Evolutionary conservation across 2,329 filamentous ascomycete genomes (phyloP), one percentile per base, ranked within the genome.

Genomic region (Kalaharituber pfeilii): DNA sequence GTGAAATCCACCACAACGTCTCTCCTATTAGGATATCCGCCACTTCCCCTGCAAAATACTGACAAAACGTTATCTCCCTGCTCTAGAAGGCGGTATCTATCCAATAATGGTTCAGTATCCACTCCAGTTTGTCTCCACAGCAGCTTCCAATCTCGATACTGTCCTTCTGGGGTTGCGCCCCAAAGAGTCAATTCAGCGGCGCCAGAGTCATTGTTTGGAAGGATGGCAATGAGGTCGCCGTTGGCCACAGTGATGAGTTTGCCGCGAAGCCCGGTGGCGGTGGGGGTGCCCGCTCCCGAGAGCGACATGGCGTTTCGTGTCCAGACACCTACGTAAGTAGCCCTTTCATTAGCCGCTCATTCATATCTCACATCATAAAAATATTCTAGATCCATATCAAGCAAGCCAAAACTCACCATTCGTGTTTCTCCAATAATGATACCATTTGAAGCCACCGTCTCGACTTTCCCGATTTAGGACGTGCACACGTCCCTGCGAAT

Each of bases 401-500:
- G 24, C 30, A 13, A 28, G 7, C 24, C n/a, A 28, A 22, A 3
- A 58, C 65, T 55, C 36, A 67, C 68, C 67, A 13, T 57, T 54
- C 1, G 68, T 65, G 5, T 63, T 58, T 18, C 66, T 62, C 56
- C 70, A 68, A 55, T 71, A 70, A 59, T 71, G 69, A 50, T 68
- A 70, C 69, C 70, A 71, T 50, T 62, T 47, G 22, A 61, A 58
- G 25, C 53, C 58, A 0, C 64, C 66, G 22, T 64, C 64, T 15
- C 64, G 26, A 0, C 65, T 68, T 51, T 75, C 72, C 3, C 73
- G 66, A 58, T 75, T 75, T 27, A 75, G 60, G 1, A 73, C 69
- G 52, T 75, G 73, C 53, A 75, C 71, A 1, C 71, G 68, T 0
- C 72, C 73, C 1, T 66, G 66, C 2, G 59, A 56, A 49, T 74